Evolutionary conservation across 768 basidiomycete species (phyloP).

Genomic region (Leccinum disarticulatum): DNA sequence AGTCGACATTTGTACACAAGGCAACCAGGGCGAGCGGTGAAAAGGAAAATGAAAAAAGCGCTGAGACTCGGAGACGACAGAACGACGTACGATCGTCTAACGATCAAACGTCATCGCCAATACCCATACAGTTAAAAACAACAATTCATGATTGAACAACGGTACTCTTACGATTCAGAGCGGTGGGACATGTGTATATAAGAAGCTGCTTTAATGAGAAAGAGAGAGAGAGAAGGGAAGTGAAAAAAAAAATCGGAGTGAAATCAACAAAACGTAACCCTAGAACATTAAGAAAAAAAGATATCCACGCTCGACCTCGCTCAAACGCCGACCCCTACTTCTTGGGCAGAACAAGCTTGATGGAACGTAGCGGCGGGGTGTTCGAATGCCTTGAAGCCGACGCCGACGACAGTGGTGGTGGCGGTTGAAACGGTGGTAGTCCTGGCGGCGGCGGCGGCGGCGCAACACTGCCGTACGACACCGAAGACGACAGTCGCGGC

Average conservation of each 20-base stretch:
- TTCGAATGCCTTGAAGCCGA: conserved; percentile 19
- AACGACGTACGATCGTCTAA: background rate
- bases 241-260: background rate
- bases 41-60: background rate
- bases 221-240: background rate
- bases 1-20: background rate
- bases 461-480: conserved; percentile 17
- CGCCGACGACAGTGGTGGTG: conserved; percentile 1
- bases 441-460: conserved; percentile 13
- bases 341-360: conserved; percentile 33
- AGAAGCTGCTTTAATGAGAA: background rate
- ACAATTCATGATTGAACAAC: background rate
- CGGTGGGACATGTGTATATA: background rate
- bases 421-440: conserved; percentile 15
- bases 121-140: background rate
- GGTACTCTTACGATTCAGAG: background rate
- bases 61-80: background rate
- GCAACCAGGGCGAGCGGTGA: background rate
- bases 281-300: background rate
- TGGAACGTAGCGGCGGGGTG: conserved; percentile 30
- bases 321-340: conserved; percentile 19
- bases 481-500: conserved; percentile 31
- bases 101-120: background rate
- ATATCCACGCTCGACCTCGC: background rate
- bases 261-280: background rate